Evolutionary conservation across 305 asterid species (phyloP), one percentile per base, ranked within the genome.

Genomic region (Rubia peregrina): DNA sequence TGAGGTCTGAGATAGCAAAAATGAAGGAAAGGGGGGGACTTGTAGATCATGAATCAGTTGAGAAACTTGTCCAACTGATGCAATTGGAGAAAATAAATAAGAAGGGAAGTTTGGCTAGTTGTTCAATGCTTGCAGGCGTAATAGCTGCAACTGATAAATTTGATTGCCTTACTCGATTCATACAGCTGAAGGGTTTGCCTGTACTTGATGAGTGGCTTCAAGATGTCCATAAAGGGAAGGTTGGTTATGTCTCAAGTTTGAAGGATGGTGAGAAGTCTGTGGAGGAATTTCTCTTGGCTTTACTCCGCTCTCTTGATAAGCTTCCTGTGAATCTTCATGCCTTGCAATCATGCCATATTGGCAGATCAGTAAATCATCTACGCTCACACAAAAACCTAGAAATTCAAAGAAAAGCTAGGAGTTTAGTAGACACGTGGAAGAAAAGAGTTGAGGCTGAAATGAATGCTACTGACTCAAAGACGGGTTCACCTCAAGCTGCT

Each of bases 121-220:
- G 98, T 30, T 76, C 92, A 75, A 84, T 91, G 81, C 87, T 91
- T 74, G 90, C 90, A 5, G 81, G 86, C 81, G 96, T 90, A 61
- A 76, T 94, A 59, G 95, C 96, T 75, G 82, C 88, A 42, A 94
- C 96, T 7, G 94, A 94, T 61, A 91, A 83, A 73, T 79, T 80
- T 71, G 98, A 94, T 62, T 91, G 96, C 82, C 93, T 91, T n/a
- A 84, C 76, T 78, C 85, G 81, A 65, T 94, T 94, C 84, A 84
- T 94, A 72, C 90, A 88, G 78, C 88, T 85, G 61, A 86, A 81
- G 78, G 99, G 98, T 53, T 79, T 94, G 43, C 81, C 85, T 78
- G 82, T 94, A 53, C 77, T 94, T 70, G 99, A 91, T 67, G 95
- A 87, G 63, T 94, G 99, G 99, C 96, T 94, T 46, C 98, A 94